Percentiles rank a stretch among this genome's conserved stretches.
phyloP scores from a whole-genome alignment of 352 stramenopile genomes.

The Pythium dissimile region DNA sequence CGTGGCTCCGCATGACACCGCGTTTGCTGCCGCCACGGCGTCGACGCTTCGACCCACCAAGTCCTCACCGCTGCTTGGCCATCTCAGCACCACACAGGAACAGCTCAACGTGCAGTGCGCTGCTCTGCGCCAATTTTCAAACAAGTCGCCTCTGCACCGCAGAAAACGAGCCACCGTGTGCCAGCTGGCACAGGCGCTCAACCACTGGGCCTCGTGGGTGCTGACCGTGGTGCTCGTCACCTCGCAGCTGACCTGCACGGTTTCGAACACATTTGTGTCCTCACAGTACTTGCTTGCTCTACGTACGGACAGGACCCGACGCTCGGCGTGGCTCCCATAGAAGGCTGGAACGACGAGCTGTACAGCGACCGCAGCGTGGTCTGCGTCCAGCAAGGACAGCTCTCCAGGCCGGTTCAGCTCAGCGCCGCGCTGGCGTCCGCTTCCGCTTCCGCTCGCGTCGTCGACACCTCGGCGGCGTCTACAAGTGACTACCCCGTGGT shows the following conservation, averaged over 20 bases:
- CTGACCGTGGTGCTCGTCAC: background rate
- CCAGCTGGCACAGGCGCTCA: too few species aligned
- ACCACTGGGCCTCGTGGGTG: conserved; percentile 1
- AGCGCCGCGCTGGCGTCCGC: conserved; percentile 18
- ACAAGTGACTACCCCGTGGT: conserved; percentile 7
- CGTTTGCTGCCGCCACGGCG: too few species aligned
- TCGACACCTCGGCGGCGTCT: background rate
- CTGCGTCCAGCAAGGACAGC: conserved; percentile 30
- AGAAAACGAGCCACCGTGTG: too few species aligned
- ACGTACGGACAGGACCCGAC: conserved; percentile 19
- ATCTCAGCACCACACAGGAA: too few species aligned
- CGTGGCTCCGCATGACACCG: too few species aligned
- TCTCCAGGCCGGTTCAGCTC: conserved; percentile 31
- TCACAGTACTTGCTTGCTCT: background rate
- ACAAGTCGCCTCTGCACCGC: too few species aligned
- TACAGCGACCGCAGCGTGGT: conserved; percentile 38
- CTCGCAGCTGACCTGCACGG: conserved; percentile 12
- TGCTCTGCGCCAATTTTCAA: too few species aligned
- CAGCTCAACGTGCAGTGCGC: too few species aligned
- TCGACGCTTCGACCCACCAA: too few species aligned
- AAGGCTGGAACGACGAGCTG: conserved; percentile 39
- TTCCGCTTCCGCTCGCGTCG: background rate
- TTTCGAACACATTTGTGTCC: conserved; percentile 26
- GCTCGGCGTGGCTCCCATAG: background rate
- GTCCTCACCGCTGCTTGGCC: too few species aligned